These are phyloP conservation scores for Penicillium sp. DNA, from an alignment of 2,329 filamentous ascomycete species.

Conservation along the genomic window DNA sequence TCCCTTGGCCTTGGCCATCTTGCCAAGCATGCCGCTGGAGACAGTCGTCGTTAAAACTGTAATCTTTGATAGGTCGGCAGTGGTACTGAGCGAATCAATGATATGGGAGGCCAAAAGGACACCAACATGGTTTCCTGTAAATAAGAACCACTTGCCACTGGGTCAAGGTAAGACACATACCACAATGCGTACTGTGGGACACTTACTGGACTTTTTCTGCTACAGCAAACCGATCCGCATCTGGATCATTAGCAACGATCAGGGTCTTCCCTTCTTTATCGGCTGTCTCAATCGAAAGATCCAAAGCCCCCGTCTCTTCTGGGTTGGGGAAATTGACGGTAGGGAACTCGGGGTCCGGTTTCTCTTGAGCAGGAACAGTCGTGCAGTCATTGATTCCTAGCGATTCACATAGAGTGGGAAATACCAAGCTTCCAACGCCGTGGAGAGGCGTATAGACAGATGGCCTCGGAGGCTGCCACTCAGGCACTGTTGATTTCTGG, in stretches of 20 bases:
- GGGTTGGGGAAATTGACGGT: slow-evolving; percentile 63
- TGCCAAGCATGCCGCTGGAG: slow-evolving; percentile 58
- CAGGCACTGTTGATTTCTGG: slow-evolving; percentile 33
- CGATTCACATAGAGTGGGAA: slow-evolving; percentile 32
- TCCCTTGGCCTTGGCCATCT: slow-evolving; percentile 52
- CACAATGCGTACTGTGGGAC: background rate
- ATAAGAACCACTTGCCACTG: slow-evolving; percentile 54
- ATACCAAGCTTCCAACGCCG: slow-evolving; percentile 36
- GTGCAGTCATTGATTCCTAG: slow-evolving; percentile 34
- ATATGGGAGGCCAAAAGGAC: slow-evolving; percentile 57
- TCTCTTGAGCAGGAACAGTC: slow-evolving; percentile 45
- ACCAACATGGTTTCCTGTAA: slow-evolving; percentile 63
- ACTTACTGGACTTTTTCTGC: slow-evolving; percentile 53
- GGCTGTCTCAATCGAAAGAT: slow-evolving; percentile 55
- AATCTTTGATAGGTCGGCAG: slow-evolving; percentile 38
- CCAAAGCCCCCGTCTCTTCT: slow-evolving; percentile 59
- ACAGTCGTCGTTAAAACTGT: slow-evolving; percentile 61
- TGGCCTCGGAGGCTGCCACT: slow-evolving; percentile 26
- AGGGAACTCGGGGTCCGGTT: slow-evolving; percentile 60
- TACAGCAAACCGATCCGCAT: slow-evolving; percentile 60
- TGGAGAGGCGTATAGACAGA: slow-evolving; percentile 45
- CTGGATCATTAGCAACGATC: slow-evolving; percentile 61
- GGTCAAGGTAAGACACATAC: slow-evolving; percentile 2
- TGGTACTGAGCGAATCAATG: slow-evolving; percentile 44
- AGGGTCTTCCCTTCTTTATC: slow-evolving; percentile 47